These are phyloP conservation scores for Corymbia citriodora DNA, from an alignment of 441 rosid species.

Conservation along the genomic window DNA sequence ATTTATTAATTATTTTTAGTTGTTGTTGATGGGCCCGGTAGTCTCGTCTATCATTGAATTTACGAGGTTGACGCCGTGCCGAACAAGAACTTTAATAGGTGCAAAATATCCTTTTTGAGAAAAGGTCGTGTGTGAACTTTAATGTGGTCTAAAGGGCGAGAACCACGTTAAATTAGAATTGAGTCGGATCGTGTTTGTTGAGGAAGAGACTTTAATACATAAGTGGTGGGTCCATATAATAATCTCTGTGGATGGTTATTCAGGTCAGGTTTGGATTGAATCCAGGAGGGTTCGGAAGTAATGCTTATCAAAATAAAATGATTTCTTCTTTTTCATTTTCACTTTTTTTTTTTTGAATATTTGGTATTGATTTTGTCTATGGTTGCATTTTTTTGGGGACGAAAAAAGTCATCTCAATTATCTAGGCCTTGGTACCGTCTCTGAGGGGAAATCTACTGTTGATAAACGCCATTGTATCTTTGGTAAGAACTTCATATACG, in stretches of 20 bases:
- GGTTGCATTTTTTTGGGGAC: neutral
- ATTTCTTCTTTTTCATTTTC: neutral
- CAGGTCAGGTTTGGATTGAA: neutral
- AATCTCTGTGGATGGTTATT: neutral
- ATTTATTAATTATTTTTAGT: neutral
- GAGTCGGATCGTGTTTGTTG: neutral
- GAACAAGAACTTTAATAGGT: neutral
- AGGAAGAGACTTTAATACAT: neutral
- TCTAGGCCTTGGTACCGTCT: neutral
- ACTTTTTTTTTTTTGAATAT: neutral
- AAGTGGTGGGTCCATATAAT: neutral
- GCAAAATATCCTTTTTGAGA: neutral
- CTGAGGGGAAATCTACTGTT: neutral
- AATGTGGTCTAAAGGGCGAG: neutral
- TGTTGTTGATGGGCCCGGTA: neutral
- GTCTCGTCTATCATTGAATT: neutral
- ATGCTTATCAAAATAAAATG: too few relatives aligned
- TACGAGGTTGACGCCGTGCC: neutral
- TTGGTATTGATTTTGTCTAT: neutral
- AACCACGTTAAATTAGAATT: neutral
- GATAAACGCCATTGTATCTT: neutral
- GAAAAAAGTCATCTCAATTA: neutral
- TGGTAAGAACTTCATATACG: neutral
- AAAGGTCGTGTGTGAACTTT: neutral
- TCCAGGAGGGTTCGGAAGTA: neutral